Base-by-base conservation (phyloP, 495 filamentous ascomycete genomes). In the Penicillium pulvis region DNA sequence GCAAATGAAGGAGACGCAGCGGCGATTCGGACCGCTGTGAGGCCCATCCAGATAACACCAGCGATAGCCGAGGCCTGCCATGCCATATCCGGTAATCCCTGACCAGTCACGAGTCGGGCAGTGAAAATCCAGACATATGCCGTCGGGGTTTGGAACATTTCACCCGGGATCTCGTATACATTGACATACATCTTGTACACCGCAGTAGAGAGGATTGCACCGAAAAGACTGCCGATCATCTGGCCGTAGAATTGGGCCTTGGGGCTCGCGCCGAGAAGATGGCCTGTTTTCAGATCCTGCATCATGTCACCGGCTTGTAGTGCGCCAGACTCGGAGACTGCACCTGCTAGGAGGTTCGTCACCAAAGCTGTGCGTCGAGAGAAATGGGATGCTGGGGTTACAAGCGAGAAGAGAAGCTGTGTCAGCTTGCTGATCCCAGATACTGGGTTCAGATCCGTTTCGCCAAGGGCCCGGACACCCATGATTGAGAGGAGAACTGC, bases 101-200 rank as follows among this genome's bases (percentile, higher is more conserved):
- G 81, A 14, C 94, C 94, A 0, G 91, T 97, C n/a, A 99, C 91
- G 9, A 99, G 81, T 16, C 94, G 77, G 16, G 95, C 94, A 0
- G 94, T 97, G 69, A 96, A 96, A 48, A 98, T 90, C 94, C 94
- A 99, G 14, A 98, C 91, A 69, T 90, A 96, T 0, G 85, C 93
- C 0, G 95, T 98, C 0, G 94, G 95, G 6, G 96, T 91, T 63
- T 97, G 89, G 73, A 99, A 98, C 58, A 96, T 74, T 14, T 89
- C 85, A 0, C 92, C 90, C 0, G 95, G 93, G 8, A 98, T 83
- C 35, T 87, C 77, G 65, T 98, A 98, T 10, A 97, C 93, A 23
- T 80, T 82, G 11, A 92, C 93, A 66, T 99, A 99, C 48, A 98
- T 79, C 55, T 87, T 89, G 68, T 99, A 99, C 7, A 97, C 91